Conservation (phyloP, 2,329 filamentous ascomycete species). For the Hypoxylon sp. region DNA sequence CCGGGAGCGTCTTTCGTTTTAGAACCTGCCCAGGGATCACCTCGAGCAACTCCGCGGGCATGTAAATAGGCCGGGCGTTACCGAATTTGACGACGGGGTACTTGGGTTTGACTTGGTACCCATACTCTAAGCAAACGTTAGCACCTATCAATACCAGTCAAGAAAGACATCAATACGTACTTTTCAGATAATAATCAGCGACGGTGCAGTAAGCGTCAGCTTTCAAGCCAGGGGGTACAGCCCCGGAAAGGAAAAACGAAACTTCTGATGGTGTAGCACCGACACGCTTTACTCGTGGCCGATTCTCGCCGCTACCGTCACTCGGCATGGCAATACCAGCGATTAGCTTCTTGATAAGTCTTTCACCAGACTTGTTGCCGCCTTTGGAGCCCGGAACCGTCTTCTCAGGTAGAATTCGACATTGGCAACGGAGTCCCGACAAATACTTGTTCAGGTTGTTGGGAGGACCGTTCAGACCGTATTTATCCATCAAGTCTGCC, state of each 20-base stretch:
- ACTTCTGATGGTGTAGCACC: conserved; percentile 51
- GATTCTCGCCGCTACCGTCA: conserved; percentile 53
- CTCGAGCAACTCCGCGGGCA: conserved; percentile 76
- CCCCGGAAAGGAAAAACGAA: conserved; percentile 53
- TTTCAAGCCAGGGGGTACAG: conserved; percentile 49
- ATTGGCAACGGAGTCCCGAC: conserved; percentile 41
- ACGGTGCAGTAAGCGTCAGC: conserved; percentile 56
- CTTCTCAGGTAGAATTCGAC: conserved; percentile 42
- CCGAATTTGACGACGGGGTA: conserved; percentile 78
- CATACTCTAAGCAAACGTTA: conserved; percentile 49
- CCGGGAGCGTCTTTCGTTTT: conserved; percentile 69
- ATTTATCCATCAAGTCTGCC: conserved; percentile 53
- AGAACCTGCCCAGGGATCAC: conserved; percentile 76
- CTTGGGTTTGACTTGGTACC: conserved; percentile 52
- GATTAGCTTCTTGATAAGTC: conserved; percentile 45
- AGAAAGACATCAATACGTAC: conserved; percentile 53
- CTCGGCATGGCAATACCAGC: conserved; percentile 51
- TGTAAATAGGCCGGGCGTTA: conserved; percentile 69
- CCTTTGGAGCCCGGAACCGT: conserved; percentile 33
- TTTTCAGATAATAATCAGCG: conserved; percentile 61
- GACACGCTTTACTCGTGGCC: conserved; percentile 48
- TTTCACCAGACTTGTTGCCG: conserved; percentile 36
- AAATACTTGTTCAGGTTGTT: conserved; percentile 37
- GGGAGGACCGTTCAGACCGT: background rate
- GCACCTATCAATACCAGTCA: conserved; percentile 5